Base-by-base conservation (phyloP, 345 rosid species). In the Isatis tinctoria region DNA sequence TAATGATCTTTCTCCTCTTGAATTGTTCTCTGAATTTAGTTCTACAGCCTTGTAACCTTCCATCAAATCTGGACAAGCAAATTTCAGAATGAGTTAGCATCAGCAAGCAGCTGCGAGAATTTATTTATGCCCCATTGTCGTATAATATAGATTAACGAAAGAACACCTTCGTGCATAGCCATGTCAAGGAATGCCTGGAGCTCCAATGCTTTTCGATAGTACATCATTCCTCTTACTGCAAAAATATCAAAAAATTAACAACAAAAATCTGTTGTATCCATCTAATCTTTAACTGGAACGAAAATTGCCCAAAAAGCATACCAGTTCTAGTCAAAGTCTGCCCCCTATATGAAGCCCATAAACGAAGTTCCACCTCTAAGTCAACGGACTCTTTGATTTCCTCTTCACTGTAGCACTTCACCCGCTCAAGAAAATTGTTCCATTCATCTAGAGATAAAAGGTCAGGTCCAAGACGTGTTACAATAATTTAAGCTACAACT, bases 201-300 rank as follows among this genome's bases (percentile, higher is more conserved):
- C 83, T 96, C 98, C 93, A 96, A 85, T 32, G 99, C 99, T 84
- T 85, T 88, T 36, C 98, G 87, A 78, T 85, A 88, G 80, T 96
- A 96, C 99, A 96, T 96, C 98, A 96, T 96, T 60, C 98, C 99
- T 83, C 99, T 83, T n/a, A 96, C 99, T 96, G 87, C 33, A 69
- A 76, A 3, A 30, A 65, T 49, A 56, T 49, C 22, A 41, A 60
- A 67, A 35, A 10, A 44, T 67, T 16, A 78, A 52, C 53, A 78
- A 66, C 45, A 17, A 9, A 44, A 22, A 30, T 44, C 16, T 36
- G 20, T 28, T 47, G 47, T 30, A 48, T 48, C 58, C 43, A 77
- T 71, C 65, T 52, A 69, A 60, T 35, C 35, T 64, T 47, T 40
- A 24, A 37, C 10, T 64, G 18, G 52, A 40, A n/a, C 10, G 41